Evolutionary conservation across 169 alveolate genomes (phyloP).

Genomic region (Plasmodium sp.): DNA sequence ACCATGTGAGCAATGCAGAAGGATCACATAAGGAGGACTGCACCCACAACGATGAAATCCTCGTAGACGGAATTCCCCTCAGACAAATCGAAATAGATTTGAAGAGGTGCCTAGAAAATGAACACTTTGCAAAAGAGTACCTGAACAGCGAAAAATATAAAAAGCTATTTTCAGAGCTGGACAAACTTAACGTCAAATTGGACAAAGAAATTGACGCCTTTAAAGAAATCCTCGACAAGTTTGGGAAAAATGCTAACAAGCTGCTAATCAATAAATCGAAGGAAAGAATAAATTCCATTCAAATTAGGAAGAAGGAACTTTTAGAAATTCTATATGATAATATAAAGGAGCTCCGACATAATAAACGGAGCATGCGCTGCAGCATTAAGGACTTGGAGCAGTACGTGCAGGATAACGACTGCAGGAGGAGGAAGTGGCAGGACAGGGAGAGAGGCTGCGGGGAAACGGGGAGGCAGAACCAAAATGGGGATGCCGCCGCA

Average conservation of each 20-base stretch:
- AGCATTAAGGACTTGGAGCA: background rate
- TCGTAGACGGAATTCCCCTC: constrained; percentile 42
- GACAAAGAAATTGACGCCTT: constrained; percentile 32
- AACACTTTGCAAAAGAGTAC: constrained; percentile 17
- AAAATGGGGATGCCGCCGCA: background rate
- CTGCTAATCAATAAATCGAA: constrained; percentile 40
- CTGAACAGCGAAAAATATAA: constrained; percentile 19
- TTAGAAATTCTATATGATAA: constrained; percentile 38
- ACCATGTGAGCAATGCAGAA: background rate
- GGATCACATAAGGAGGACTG: background rate
- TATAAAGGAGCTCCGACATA: constrained; percentile 31
- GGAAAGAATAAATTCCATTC: constrained; percentile 49
- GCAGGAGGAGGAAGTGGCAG: background rate
- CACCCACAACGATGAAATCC: background rate
- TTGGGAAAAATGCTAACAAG: constrained; percentile 59
- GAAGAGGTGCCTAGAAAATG: constrained; percentile 47
- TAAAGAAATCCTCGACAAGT: constrained; percentile 39
- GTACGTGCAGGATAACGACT: background rate
- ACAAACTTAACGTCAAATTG: constrained; percentile 19
- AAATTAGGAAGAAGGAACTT: constrained; percentile 16
- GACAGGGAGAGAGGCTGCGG: background rate
- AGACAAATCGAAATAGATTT: constrained; percentile 42
- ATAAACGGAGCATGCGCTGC: background rate
- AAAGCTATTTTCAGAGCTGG: constrained; percentile 15
- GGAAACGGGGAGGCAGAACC: background rate